phyloP scores from a whole-genome alignment of 768 basidiomycete genomes.

The Hemileccinum rubropunctum region DNA sequence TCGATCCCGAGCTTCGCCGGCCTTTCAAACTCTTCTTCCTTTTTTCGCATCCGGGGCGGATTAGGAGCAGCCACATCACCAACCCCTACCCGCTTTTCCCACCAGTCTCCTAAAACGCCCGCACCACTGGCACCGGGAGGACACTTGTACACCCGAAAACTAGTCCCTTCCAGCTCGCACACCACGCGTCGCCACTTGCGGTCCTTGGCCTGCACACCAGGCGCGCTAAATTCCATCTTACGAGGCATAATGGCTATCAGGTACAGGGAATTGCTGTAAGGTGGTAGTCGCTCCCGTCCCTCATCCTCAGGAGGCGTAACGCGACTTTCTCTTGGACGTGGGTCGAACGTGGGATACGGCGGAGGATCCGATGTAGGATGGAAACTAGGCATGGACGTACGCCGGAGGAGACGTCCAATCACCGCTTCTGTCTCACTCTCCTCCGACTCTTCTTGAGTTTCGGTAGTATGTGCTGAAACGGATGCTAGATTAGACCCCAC shows the following conservation, averaged over 20 bases:
- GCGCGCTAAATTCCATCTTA: constrained; percentile 89
- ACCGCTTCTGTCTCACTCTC: constrained; percentile 26
- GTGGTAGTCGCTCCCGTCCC: constrained; percentile 75
- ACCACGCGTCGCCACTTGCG: constrained; percentile 88
- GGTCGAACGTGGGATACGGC: constrained; percentile 57
- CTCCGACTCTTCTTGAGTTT: constrained; percentile 13
- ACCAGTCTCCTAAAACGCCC: constrained; percentile 67
- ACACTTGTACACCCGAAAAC: constrained; percentile 71
- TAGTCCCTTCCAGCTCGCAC: constrained; percentile 92
- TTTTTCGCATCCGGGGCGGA: constrained; percentile 24
- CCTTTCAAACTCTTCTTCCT: constrained; percentile 26
- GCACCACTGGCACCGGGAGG: constrained; percentile 42
- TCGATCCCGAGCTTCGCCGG: constrained; percentile 24
- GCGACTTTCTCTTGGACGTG: constrained; percentile 22
- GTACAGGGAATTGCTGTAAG: constrained; percentile 79
- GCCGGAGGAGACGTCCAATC: constrained; percentile 45
- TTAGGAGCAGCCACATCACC: constrained; percentile 48
- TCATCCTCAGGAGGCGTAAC: constrained; percentile 68
- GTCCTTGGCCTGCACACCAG: constrained; percentile 86
- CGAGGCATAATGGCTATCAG: constrained; percentile 79
- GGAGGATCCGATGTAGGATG: constrained; percentile 58
- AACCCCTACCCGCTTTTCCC: constrained; percentile 76
- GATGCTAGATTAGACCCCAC: constrained; percentile 10
- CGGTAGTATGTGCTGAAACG: constrained; percentile 10
- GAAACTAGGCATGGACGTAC: constrained; percentile 74